Conservation (phyloP, 352 stramenopile species). For the Peronospora farinosa region DNA sequence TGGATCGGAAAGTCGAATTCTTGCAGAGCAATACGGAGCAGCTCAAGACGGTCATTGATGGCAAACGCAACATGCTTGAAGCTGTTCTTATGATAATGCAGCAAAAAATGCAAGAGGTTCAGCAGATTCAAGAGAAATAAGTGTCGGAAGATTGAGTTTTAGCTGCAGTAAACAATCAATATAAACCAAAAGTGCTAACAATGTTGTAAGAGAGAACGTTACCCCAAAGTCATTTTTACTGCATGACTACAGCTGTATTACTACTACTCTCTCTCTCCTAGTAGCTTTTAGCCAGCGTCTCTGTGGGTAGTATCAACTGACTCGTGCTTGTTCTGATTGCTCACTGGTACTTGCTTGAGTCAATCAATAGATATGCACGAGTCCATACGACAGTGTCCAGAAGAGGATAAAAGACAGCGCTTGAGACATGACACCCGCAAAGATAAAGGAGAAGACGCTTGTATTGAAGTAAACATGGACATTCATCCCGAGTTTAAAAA, state of each 20-base stretch:
- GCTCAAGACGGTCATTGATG: slow-evolving; percentile 83
- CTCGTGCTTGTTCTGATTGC: background rate
- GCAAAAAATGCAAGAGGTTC: slow-evolving; percentile 63
- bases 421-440: slow-evolving; percentile 65
- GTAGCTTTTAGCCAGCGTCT: no score
- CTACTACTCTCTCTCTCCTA: no score
- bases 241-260: no score
- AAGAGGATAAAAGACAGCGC: slow-evolving; percentile 85
- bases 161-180: slow-evolving; percentile 9
- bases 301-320: no score
- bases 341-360: background rate
- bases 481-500: slow-evolving; percentile 70
- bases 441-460: slow-evolving; percentile 58
- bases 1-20: slow-evolving; percentile 90
- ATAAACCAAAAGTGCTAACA: slow-evolving; percentile 8
- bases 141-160: slow-evolving; percentile 1
- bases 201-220: background rate
- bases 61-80: slow-evolving; percentile 78
- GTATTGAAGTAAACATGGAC: slow-evolving; percentile 81
- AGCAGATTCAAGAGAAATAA: slow-evolving; percentile 27
- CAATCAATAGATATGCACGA: slow-evolving; percentile 88
- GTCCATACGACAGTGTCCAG: slow-evolving; percentile 82
- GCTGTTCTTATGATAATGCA: slow-evolving; percentile 81
- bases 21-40: slow-evolving; percentile 91
- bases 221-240: no score